Percentiles rank a stretch among this genome's conserved stretches.
Evolutionary conservation across 2,329 filamentous ascomycete species (phyloP).

Genomic region (Cladosporium sp.): DNA sequence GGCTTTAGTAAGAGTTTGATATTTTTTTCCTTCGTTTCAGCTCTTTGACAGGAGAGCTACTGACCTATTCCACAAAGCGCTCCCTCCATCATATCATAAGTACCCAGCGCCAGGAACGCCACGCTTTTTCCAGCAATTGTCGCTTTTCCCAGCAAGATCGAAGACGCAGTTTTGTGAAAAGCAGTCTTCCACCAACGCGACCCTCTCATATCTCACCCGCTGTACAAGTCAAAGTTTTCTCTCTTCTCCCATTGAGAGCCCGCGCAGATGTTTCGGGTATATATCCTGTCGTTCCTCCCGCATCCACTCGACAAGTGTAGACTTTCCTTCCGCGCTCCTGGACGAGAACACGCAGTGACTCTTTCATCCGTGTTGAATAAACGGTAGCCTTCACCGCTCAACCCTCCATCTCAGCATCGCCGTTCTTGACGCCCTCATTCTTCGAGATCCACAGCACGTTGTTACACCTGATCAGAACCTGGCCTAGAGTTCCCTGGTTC

Average conservation of each 20-base stretch:
- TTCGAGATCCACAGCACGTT: constrained; percentile 2
- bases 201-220: no score
- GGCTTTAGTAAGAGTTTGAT: neutral
- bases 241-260: no score
- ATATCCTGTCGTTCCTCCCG: no score
- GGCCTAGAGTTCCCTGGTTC: constrained; percentile 76
- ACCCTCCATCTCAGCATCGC: constrained; percentile 38
- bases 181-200: no score
- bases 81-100: neutral
- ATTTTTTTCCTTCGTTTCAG: neutral
- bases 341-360: no score
- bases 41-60: neutral
- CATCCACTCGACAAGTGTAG: no score
- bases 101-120: constrained; percentile 7
- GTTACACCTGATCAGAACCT: constrained; percentile 81
- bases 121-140: neutral
- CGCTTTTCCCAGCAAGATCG: neutral
- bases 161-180: no score
- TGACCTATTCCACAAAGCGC: neutral
- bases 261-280: no score
- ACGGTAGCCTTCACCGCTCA: constrained; percentile 21
- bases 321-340: no score
- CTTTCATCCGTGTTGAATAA: no score
- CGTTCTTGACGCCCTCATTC: constrained; percentile 19
- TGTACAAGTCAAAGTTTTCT: no score